phyloP scores from a whole-genome alignment of 2,329 filamentous ascomycete genomes.

The Aaosphaeria arxii region DNA sequence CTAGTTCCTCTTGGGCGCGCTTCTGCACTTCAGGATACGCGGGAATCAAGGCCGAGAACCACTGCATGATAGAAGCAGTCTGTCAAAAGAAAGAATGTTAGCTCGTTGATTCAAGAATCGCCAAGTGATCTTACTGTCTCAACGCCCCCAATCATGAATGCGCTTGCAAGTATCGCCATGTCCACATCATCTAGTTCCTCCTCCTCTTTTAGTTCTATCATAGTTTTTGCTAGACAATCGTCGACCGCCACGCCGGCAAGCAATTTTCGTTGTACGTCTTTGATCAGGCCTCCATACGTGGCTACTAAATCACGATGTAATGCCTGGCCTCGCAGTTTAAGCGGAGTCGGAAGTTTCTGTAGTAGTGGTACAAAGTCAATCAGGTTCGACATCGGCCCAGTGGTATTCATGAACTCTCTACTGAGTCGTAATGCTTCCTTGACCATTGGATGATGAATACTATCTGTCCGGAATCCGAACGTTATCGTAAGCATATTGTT shows the following conservation, averaged over 20 bases:
- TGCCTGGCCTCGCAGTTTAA: background rate
- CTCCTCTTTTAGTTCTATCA: conserved; percentile 6
- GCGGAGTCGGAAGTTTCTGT: background rate
- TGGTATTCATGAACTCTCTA: no score
- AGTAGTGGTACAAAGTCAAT: no score
- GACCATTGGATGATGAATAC: no score
- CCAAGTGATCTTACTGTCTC: conserved; percentile 4
- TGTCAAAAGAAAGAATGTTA: background rate
- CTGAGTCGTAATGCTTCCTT: no score
- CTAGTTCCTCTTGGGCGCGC: conserved; percentile 9
- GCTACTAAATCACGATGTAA: conserved; percentile 7
- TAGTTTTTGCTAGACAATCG: conserved; percentile 13
- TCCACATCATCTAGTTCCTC: conserved; percentile 12
- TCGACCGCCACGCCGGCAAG: conserved; percentile 3
- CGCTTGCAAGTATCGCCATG: conserved; percentile 12
- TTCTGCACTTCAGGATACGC: conserved; percentile 4
- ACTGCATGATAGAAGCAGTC: conserved; percentile 5
- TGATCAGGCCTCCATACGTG: conserved; percentile 13
- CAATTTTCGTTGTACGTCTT: conserved; percentile 6
- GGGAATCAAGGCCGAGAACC: conserved; percentile 4
- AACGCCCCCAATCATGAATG: conserved; percentile 17
- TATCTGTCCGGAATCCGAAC: conserved; percentile 1
- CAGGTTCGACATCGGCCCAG: no score
- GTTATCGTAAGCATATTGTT: conserved; percentile 12
- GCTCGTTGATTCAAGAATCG: no score